Conservation (phyloP, 306 rosid species). For the Arachis hypogaea region DNA sequence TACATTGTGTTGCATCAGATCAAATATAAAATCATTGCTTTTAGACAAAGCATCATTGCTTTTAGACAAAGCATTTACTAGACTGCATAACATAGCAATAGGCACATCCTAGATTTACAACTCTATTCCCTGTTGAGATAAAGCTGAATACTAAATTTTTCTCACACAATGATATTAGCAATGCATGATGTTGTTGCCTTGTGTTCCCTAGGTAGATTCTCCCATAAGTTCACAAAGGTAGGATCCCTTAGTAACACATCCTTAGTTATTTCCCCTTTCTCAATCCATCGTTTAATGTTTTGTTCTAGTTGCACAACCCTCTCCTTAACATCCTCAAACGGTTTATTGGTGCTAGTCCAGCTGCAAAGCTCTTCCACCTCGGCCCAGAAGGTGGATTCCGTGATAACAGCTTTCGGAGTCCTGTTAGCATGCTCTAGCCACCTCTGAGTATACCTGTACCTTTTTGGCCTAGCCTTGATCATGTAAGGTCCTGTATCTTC, state of each 20-base stretch:
- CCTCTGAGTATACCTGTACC: slow-evolving; percentile 62
- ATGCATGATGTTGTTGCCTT: slow-evolving; percentile 36
- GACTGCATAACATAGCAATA: not conserved
- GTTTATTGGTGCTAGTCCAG: not conserved
- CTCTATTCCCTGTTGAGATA: slow-evolving; percentile 21
- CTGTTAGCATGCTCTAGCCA: slow-evolving; percentile 60
- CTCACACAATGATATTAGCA: slow-evolving; percentile 2
- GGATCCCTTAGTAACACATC: slow-evolving; percentile 57
- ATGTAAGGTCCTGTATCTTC: slow-evolving; percentile 68
- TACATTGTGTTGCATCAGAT: too few relatives aligned
- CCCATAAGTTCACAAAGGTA: slow-evolving; percentile 56
- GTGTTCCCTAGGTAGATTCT: slow-evolving; percentile 44
- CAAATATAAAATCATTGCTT: not conserved
- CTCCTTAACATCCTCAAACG: not conserved
- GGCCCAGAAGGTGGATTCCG: slow-evolving; percentile 76
- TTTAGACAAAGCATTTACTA: not conserved
- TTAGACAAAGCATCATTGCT: too few relatives aligned
- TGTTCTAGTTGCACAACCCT: slow-evolving; percentile 30
- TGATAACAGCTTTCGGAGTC: slow-evolving; percentile 19
- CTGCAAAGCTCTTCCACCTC: slow-evolving; percentile 68
- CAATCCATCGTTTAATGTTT: slow-evolving; percentile 48
- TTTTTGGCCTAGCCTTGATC: slow-evolving; percentile 60
- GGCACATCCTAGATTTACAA: slow-evolving; percentile 2
- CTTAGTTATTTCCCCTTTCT: not conserved
- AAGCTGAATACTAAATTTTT: not conserved